Evolutionary conservation across 1,139 yeast species (phyloP).

Genomic region (Candida tropicalis): DNA sequence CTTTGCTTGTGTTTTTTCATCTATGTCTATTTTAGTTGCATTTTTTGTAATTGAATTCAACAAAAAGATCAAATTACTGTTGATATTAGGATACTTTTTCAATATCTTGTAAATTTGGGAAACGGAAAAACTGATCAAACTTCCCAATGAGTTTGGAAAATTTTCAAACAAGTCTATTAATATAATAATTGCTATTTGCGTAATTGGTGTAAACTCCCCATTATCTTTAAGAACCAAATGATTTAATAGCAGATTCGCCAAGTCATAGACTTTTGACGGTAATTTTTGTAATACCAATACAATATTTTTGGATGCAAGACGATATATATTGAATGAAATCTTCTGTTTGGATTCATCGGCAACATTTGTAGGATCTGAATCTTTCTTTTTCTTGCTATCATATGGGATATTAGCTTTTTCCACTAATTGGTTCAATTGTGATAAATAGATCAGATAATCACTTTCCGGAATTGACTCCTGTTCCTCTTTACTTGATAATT

Average conservation of each 20-base stretch:
- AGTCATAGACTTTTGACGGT: conserved; percentile 43
- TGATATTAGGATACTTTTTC: conserved; percentile 36
- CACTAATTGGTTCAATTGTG: conserved; percentile 22
- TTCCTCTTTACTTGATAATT: conserved; percentile 18
- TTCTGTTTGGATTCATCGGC: conserved; percentile 5
- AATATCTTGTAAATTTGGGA: conserved; percentile 42
- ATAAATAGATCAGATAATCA: conserved; percentile 21
- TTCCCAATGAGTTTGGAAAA: conserved; percentile 40
- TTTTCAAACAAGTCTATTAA: conserved; percentile 43
- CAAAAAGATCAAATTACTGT: conserved; percentile 34
- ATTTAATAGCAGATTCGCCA: conserved; percentile 39
- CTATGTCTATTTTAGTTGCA: conserved; percentile 43
- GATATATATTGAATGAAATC: conserved; percentile 29
- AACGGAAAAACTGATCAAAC: conserved; percentile 39
- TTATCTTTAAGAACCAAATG: conserved; percentile 26
- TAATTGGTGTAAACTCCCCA: conserved; percentile 22
- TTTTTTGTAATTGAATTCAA: conserved; percentile 37
- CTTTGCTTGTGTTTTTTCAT: conserved; percentile 44
- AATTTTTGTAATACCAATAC: conserved; percentile 31
- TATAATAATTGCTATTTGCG: conserved; percentile 32
- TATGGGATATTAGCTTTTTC: conserved; percentile 21
- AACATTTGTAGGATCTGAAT: conserved; percentile 8
- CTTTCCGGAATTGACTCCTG: conserved; percentile 14
- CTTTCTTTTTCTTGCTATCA: conserved; percentile 17
- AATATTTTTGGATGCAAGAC: conserved; percentile 34